Conservation (phyloP, 345 rosid genomes). For the Corchorus olitorius region DNA sequence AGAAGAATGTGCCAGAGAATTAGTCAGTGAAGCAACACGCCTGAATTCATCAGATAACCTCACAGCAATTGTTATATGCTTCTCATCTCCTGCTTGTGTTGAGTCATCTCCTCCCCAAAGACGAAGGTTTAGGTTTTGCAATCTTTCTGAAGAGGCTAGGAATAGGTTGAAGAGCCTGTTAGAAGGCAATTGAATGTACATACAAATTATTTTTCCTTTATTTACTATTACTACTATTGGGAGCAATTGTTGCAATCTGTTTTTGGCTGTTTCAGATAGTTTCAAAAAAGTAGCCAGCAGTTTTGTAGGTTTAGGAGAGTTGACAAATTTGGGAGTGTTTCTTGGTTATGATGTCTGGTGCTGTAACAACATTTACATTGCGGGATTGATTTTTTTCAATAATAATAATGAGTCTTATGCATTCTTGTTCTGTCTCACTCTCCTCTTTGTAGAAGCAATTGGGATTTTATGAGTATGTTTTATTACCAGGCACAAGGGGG, state of each 20-base stretch:
- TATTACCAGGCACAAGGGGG: too few relatives aligned
- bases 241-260: slow-evolving; percentile 28
- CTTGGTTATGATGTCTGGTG: slow-evolving; percentile 10
- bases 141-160: slow-evolving; percentile 57
- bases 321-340: not conserved
- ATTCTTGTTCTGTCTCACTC: not conserved
- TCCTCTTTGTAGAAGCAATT: not conserved
- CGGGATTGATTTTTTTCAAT: not conserved
- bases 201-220: slow-evolving; percentile 14
- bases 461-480: not conserved
- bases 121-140: slow-evolving; percentile 41
- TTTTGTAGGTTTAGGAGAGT: slow-evolving; percentile 45
- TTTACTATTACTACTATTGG: slow-evolving; percentile 16
- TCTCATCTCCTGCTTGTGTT: slow-evolving; percentile 24
- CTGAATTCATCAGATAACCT: slow-evolving; percentile 59
- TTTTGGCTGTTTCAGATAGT: slow-evolving; percentile 50
- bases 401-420: not conserved
- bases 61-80: slow-evolving; percentile 55
- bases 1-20: slow-evolving; percentile 54
- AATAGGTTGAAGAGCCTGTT: slow-evolving; percentile 51
- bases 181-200: slow-evolving; percentile 62
- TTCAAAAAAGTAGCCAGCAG: slow-evolving; percentile 41
- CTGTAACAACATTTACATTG: not conserved
- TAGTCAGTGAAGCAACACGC: slow-evolving; percentile 58
- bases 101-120: slow-evolving; percentile 51